phyloP scores from a whole-genome alignment of 306 rosid species.

The Acmispon strigosus region DNA sequence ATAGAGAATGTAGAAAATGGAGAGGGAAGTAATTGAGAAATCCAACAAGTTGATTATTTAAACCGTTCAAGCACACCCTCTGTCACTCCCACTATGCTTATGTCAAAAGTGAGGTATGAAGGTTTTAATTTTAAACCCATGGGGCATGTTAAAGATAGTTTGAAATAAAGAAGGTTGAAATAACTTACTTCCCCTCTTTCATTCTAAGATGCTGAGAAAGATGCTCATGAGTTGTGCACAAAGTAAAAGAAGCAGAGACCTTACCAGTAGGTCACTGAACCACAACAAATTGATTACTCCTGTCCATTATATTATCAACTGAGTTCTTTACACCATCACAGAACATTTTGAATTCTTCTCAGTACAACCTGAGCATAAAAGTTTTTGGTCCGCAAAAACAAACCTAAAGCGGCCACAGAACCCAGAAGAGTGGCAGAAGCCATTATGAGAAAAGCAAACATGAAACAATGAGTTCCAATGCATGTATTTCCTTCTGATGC shows the following conservation, averaged over 20 bases:
- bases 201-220: too few relatives aligned
- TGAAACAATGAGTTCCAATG: slow-evolving; percentile 47
- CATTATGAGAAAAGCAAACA: slow-evolving; percentile 48
- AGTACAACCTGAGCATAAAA: slow-evolving; percentile 39
- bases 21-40: too few relatives aligned
- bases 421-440: slow-evolving; percentile 45
- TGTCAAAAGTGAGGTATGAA: too few relatives aligned
- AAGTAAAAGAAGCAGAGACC: background rate
- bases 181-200: too few relatives aligned
- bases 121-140: too few relatives aligned
- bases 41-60: too few relatives aligned
- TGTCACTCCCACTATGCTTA: too few relatives aligned
- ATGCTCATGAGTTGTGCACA: too few relatives aligned
- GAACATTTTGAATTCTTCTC: slow-evolving; percentile 21
- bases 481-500: slow-evolving; percentile 38
- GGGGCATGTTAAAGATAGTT: too few relatives aligned
- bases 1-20: too few relatives aligned
- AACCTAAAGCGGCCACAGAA: slow-evolving; percentile 39
- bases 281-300: background rate
- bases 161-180: too few relatives aligned
- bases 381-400: slow-evolving; percentile 49
- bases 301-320: background rate
- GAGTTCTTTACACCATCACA: slow-evolving; percentile 2
- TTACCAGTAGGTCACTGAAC: background rate
- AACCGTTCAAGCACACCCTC: too few relatives aligned